Percentiles rank a stretch among this genome's conserved stretches.
phyloP scores from a whole-genome alignment of 139 green algal genomes.

The Limnomonas spitsbergensis region DNA sequence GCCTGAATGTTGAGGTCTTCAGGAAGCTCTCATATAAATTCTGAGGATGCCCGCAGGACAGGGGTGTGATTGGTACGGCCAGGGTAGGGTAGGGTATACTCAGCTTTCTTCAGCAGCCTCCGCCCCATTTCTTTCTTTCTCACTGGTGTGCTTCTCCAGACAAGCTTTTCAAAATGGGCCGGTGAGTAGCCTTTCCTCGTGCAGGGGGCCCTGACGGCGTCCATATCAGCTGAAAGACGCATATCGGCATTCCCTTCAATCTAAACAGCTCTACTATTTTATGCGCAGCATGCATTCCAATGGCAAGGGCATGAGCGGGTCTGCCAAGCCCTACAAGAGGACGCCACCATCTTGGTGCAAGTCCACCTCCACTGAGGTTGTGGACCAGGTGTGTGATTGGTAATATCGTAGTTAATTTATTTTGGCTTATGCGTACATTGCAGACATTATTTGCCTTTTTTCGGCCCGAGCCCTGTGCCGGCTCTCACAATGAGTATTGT shows the following conservation, averaged over 20 bases:
- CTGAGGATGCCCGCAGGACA: too few species aligned
- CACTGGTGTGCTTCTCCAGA: not conserved
- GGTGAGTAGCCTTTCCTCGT: not conserved
- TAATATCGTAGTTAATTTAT: not conserved
- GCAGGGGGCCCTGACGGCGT: not conserved
- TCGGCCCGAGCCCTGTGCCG: not conserved
- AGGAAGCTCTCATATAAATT: too few species aligned
- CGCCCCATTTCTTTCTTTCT: not conserved
- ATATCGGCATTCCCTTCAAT: too few species aligned
- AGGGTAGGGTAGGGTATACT: too few species aligned
- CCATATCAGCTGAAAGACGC: not conserved
- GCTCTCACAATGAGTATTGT: not conserved
- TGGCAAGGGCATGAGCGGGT: conserved; percentile 89
- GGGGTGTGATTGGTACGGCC: too few species aligned
- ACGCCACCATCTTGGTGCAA: conserved; percentile 72
- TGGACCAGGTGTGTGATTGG: conserved; percentile 7
- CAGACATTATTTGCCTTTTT: not conserved
- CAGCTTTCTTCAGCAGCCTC: too few species aligned
- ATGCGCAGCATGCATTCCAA: conserved; percentile 21
- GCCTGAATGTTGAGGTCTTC: too few species aligned
- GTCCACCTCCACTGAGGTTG: conserved; percentile 45
- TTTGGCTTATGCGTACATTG: not conserved
- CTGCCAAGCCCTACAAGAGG: conserved; percentile 93
- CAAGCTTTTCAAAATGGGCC: not conserved
- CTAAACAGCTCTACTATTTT: too few species aligned